Evolutionary conservation across 192 early-diverging fungal genomes (phyloP), one percentile per base, ranked within the genome.

Genomic region (Entophlyctis luteolus): DNA sequence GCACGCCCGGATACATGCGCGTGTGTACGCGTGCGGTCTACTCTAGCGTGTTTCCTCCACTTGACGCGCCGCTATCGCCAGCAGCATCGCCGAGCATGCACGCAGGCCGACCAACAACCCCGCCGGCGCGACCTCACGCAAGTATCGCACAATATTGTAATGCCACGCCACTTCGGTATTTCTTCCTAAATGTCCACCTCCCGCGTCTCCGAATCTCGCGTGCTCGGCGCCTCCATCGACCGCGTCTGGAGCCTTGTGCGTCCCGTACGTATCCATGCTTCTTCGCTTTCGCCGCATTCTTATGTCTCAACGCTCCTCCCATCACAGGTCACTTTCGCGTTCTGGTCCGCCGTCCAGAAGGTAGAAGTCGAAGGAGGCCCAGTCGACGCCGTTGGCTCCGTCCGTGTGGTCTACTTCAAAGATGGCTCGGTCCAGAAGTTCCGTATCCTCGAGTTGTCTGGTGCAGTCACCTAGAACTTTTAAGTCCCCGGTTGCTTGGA

Each of bases 381-480:
- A n/a, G 48, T 53, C 2, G 62, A 65, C 34, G 48, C 66, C 47
- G 77, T 79, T 46, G 77, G 77, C 5, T 77, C 74, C 8, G 28
- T 72, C 25, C 70, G 77, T 35, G 70, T 69, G 47, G 52, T 79
- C 27, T 75, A 74, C 31, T 79, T 79, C 67, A 79, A 79, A 45
- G 77, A 79, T 45, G 77, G 77, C 18, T 59, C 77, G n/a, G 75
- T 79, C 31, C 77, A 79, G 59, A 72, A 59, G 39, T 79, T 45
- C 45, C 63, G 50, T 31, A 63, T 77, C 58, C 66, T 70, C 48
- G 72, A 72, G 59, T 46, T 77, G 6, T 76, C 73, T 12, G 74
- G 55, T 68, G 25, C 23, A 46, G 25, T n/a, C n/a, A n/a, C n/a
- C n/a, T n/a, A n/a, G n/a, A n/a, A n/a, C n/a, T n/a, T n/a, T n/a